Base-by-base conservation (phyloP, 768 basidiomycete species). In the Paxillus involutus region DNA sequence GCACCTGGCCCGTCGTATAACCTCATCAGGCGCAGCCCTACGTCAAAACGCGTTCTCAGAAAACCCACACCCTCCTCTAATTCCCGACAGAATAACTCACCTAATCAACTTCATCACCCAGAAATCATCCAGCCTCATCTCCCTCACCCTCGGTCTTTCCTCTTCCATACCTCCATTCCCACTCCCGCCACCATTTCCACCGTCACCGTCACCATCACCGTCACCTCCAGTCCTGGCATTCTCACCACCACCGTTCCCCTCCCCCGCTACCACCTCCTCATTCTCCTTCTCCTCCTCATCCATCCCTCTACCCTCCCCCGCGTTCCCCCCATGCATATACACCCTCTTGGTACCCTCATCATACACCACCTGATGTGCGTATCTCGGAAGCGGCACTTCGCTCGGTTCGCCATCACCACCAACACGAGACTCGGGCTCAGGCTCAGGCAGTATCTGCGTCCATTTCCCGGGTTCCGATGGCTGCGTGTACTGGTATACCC, bases 331-430 rank as follows among this genome's bases (percentile, higher is more conserved):
- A 61, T 91, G 89, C 72, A 91, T 71, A 62, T 80, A 91, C 3
- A 84, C 73, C 35, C 71, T 78, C 57, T 76, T 80, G 42, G 80
- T 77, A 26, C 66, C 70, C 1, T 80, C 71, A 59, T 89, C 84
- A 56, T 90, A 91, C 40, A 86, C 86, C 12, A 90, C 82, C 66
- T 91, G 88, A 62, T 91, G 88, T 3, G 89, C 90, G 62, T 86
- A 91, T 48, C 90, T 75, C 7, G 89, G 80, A 4, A 73, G 57
- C 0, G 90, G 89, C 39, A 74, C 74, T 16, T 76, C 75, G 39
- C 49, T 6, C 51, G 41, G 43, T 44, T 42, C 53, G 17, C 35
- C 4, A 12, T 48, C 49, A 0, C 14, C 37, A 11, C 21, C 33
- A 35, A 17, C 19, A 39, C n/a, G 19, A 6, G 8, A 14, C 3